phyloP scores from a whole-genome alignment of 768 basidiomycete genomes.

The Termitomyces sp. region DNA sequence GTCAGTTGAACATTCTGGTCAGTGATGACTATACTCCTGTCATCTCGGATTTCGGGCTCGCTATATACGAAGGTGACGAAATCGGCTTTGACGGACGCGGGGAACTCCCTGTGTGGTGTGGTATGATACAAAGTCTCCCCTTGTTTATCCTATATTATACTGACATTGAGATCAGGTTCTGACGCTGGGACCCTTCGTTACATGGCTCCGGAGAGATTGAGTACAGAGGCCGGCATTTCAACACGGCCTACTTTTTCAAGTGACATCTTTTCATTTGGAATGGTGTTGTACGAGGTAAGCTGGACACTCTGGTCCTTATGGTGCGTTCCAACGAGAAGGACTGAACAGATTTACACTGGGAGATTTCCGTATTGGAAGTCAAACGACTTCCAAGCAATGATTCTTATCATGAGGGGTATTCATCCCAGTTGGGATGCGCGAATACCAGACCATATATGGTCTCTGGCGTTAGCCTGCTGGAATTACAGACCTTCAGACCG shows the following conservation, averaged over 20 bases:
- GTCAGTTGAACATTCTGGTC: conserved; percentile 4
- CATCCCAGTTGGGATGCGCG: not conserved
- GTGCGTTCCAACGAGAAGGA: not conserved
- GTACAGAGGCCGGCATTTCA: not conserved
- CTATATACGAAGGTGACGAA: not conserved
- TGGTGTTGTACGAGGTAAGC: conserved; percentile 9
- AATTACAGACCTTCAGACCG: not conserved
- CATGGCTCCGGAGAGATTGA: conserved; percentile 10
- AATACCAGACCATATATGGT: conserved; percentile 6
- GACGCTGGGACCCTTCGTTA: conserved; percentile 4
- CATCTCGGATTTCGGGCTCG: conserved; percentile 9
- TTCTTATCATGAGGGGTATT: not conserved
- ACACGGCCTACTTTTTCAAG: conserved; percentile 4
- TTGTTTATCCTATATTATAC: not conserved
- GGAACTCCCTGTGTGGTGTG: not conserved
- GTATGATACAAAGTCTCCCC: not conserved
- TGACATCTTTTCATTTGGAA: conserved; percentile 9
- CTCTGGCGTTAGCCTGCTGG: conserved; percentile 2
- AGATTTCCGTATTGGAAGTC: not conserved
- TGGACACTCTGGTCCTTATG: no score
- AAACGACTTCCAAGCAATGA: not conserved
- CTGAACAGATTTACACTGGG: not conserved
- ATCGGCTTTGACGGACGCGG: not conserved
- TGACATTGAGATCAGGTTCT: not conserved
- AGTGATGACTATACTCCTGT: not conserved